Percentiles rank a stretch among this genome's conserved stretches.
Conservation (phyloP, 768 basidiomycete species). For the Melanogaster broomeanus region DNA sequence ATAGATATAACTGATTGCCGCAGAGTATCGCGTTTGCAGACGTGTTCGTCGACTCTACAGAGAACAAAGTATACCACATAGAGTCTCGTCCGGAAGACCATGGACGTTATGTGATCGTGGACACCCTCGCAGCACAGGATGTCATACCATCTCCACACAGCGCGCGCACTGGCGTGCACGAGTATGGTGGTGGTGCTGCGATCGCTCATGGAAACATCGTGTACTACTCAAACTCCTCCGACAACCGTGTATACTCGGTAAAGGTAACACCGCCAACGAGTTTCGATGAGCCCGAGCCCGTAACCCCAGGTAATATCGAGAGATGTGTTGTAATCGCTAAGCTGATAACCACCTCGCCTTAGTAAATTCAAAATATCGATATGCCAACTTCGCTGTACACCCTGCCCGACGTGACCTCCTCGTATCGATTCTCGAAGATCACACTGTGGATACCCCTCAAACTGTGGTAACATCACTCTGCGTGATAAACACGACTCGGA, state of each 20-base stretch:
- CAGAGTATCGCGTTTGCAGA: slow-evolving; percentile 39
- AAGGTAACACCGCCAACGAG: slow-evolving; percentile 17
- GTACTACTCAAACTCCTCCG: slow-evolving; percentile 60
- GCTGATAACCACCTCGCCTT: slow-evolving; percentile 4
- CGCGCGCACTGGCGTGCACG: slow-evolving; percentile 59
- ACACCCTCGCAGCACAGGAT: slow-evolving; percentile 48
- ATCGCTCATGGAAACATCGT: slow-evolving; percentile 49
- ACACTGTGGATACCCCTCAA: slow-evolving; percentile 45
- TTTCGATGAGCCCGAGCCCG: slow-evolving; percentile 37
- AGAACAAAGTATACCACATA: slow-evolving; percentile 49
- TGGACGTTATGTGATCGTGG: slow-evolving; percentile 58
- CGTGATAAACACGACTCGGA: slow-evolving; percentile 50
- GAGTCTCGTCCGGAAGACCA: slow-evolving; percentile 61
- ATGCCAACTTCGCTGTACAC: slow-evolving; percentile 62
- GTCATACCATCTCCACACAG: slow-evolving; percentile 57
- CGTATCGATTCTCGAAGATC: slow-evolving; percentile 70
- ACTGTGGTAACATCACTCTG: slow-evolving; percentile 53
- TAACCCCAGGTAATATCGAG: slow-evolving; percentile 58
- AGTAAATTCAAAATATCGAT: slow-evolving; percentile 45
- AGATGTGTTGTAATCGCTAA: not conserved
- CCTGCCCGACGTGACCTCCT: slow-evolving; percentile 54
- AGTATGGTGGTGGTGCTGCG: slow-evolving; percentile 71
- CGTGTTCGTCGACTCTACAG: slow-evolving; percentile 53
- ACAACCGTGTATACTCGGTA: slow-evolving; percentile 54
- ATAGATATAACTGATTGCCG: not conserved